phyloP scores from a whole-genome alignment of 352 stramenopile genomes.

The Blastocystis sp. region DNA sequence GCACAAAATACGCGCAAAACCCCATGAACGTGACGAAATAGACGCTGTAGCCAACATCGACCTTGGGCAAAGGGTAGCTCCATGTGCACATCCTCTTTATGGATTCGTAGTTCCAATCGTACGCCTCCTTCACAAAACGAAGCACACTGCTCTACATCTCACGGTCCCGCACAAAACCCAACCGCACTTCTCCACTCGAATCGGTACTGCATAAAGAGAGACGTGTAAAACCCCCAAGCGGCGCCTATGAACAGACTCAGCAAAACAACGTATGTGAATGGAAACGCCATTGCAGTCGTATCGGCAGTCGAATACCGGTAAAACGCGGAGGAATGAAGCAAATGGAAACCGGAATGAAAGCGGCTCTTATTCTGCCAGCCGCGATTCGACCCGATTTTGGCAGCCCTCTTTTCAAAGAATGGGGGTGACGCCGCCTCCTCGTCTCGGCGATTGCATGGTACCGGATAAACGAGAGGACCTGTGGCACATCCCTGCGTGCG shows the following conservation, averaged over 20 bases:
- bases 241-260: not conserved
- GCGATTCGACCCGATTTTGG: not conserved
- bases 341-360: not conserved
- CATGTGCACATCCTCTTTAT: not conserved
- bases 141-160: slow-evolving; percentile 1
- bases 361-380: not conserved
- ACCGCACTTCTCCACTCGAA: slow-evolving; percentile 74
- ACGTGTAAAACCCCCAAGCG: slow-evolving; percentile 22
- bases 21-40: slow-evolving; percentile 32
- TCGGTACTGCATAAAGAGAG: slow-evolving; percentile 7
- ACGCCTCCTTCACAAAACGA: not conserved
- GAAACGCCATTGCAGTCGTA: not conserved
- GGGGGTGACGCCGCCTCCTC: no score
- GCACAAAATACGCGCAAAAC: slow-evolving; percentile 16
- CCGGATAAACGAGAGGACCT: not conserved
- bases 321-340: no score
- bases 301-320: no score
- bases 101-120: slow-evolving; percentile 17
- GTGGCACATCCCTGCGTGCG: no score
- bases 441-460: no score
- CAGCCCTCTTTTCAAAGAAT: not conserved
- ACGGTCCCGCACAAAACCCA: not conserved
- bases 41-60: slow-evolving; percentile 7
- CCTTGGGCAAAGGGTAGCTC: slow-evolving; percentile 61
- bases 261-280: not conserved